Percentiles rank a stretch among this genome's conserved stretches.
These are phyloP conservation scores for Suillus cothurnatus DNA, from an alignment of 768 basidiomycete species.

Conservation along the genomic window DNA sequence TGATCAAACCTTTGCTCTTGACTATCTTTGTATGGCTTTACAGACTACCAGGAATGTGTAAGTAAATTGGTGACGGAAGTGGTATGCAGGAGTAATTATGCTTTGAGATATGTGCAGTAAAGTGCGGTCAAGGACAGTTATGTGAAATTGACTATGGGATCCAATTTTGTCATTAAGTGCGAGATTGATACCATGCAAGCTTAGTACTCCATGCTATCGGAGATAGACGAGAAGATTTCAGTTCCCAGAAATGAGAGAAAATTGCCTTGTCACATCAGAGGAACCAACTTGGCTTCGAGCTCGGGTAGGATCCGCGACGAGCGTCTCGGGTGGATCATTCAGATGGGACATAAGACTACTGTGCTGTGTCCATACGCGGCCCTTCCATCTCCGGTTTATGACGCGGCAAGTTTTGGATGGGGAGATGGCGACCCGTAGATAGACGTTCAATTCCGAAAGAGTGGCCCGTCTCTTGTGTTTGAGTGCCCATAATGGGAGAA, in stretches of 20 bases:
- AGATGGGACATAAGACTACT: background rate
- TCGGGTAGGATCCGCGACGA: background rate
- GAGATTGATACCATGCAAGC: background rate
- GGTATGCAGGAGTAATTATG: slow-evolving; percentile 9
- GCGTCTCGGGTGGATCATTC: background rate
- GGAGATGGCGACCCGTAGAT: background rate
- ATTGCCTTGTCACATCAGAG: background rate
- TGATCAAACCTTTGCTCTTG: slow-evolving; percentile 27
- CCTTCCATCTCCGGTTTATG: background rate
- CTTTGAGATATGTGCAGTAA: slow-evolving; percentile 19
- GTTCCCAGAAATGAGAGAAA: background rate
- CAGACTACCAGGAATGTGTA: slow-evolving; percentile 34
- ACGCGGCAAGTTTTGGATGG: background rate
- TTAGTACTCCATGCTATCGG: no score
- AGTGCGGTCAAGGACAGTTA: slow-evolving; percentile 2
- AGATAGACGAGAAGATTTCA: background rate
- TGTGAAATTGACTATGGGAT: background rate
- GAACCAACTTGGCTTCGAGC: background rate
- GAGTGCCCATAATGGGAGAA: background rate
- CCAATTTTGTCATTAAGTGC: background rate
- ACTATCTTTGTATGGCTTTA: slow-evolving; percentile 24
- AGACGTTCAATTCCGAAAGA: background rate
- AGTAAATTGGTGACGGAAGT: slow-evolving; percentile 21
- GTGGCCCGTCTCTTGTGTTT: background rate
- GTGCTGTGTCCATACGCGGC: background rate